Percentiles rank a stretch among this genome's conserved stretches.
Conservation (phyloP, 108 stramenopile genomes). For the Schizochytrium sp. region DNA sequence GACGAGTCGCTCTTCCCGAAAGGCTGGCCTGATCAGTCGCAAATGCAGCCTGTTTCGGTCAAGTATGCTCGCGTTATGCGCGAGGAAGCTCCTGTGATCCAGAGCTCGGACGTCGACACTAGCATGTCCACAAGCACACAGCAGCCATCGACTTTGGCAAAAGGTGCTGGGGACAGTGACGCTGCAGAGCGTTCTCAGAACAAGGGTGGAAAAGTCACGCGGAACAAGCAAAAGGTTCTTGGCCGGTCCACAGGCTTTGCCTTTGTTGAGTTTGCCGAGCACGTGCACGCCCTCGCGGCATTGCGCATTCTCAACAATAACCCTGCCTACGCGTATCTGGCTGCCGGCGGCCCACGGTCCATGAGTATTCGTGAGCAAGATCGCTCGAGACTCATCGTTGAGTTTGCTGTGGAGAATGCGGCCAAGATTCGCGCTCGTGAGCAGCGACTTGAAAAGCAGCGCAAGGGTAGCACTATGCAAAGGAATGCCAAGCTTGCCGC, state of each 20-base stretch:
- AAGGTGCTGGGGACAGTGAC: conserved; percentile 51
- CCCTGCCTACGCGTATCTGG: conserved; percentile 51
- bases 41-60: background rate
- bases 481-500: background rate
- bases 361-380: background rate
- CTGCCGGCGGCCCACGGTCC: conserved; percentile 21
- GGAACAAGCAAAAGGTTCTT: conserved; percentile 11
- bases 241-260: conserved; percentile 81
- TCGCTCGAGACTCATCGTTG: conserved; percentile 17
- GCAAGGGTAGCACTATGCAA: background rate
- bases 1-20: conserved; percentile 31
- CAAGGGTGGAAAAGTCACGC: background rate
- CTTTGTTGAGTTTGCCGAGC: conserved; percentile 93
- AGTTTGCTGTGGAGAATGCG: conserved; percentile 26
- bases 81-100: conserved; percentile 56
- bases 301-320: conserved; percentile 94
- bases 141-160: conserved; percentile 16
- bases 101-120: conserved; percentile 58
- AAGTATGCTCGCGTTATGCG: background rate
- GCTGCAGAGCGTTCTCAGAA: background rate
- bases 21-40: conserved; percentile 4
- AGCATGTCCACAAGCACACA: conserved; percentile 50
- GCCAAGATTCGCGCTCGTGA: conserved; percentile 20
- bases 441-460: background rate
- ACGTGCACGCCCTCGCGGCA: conserved; percentile 86